Evolutionary conservation across 1,284 basidiomycete genomes (phyloP), one percentile per base, ranked within the genome.

Genomic region (Wallemia mellicola): DNA sequence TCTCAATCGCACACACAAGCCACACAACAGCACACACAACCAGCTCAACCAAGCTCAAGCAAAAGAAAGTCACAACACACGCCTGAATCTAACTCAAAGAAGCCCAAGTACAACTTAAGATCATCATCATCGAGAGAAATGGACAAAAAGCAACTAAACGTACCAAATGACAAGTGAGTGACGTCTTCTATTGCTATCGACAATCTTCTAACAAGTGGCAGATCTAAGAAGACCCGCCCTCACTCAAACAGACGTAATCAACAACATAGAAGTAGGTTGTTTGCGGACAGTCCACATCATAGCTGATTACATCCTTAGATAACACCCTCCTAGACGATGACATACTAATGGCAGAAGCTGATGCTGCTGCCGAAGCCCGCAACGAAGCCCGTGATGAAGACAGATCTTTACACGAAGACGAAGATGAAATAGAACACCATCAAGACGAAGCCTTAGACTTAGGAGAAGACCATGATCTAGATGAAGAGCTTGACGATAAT

Each of bases 281-380:
- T 32, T 9, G 7, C 9, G 7, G 30, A 19, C 30, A 32, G 19
- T 9, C 30, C 30, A 32, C 19, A 11, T 55, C 25, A 11, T 55
- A 11, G 24, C 54, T 15, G 24, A 11, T 22, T n/a, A 9, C 24
- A 26, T 55, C 54, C n/a, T n/a, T n/a, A 22, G 19, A 22, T 14
- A 55, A 26, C 54, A 27, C 9, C 55, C 22, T 19, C 55, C 11
- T 15, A 22, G 24, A 11, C 24, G 55, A 59, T 25, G 61, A 62
- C 14, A 59, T 38, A 19, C 63, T 64, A 28, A 60, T 61, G 60
- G 56, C 60, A 11, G 62, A 63, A 25, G 64, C 60, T 48, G 64
- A 65, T 54, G 60, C 61, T 19, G 59, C 61, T 22, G 59, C 63
- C 27, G 60, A 61, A 22, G 26, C 61, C 5, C 38, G 38, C 38